Percentiles rank a stretch among this genome's conserved stretches.
Evolutionary conservation across 768 basidiomycete genomes (phyloP).

Genomic region (Baorangia bicolor): DNA sequence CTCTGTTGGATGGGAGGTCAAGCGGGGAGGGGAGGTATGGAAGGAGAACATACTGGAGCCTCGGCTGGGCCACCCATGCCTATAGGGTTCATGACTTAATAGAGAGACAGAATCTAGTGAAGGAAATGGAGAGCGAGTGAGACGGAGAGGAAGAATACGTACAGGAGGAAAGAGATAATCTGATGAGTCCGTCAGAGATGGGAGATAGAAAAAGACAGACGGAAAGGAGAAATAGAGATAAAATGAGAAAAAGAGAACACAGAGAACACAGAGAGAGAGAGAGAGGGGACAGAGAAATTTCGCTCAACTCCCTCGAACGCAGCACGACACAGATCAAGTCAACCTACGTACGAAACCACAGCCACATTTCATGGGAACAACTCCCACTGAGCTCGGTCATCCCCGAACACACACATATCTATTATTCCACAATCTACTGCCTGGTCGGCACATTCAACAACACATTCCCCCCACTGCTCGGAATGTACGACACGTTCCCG

Average conservation of each 20-base stretch:
- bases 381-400: constrained; percentile 13
- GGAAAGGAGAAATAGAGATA: constrained; percentile 34
- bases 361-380: constrained; percentile 29
- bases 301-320: constrained; percentile 22
- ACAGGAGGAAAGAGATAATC: constrained; percentile 40
- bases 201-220: constrained; percentile 36
- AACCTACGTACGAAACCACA: constrained; percentile 16
- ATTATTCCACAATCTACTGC: background rate
- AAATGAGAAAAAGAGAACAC: constrained; percentile 33
- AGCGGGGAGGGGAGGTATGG: background rate
- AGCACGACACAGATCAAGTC: constrained; percentile 25
- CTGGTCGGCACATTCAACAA: constrained; percentile 77
- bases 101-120: constrained; percentile 32
- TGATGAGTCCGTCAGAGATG: constrained; percentile 36
- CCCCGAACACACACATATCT: constrained; percentile 8
- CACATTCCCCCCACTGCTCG: constrained; percentile 76
- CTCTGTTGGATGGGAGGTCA: constrained; percentile 45
- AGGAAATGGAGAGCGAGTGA: constrained; percentile 5
- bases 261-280: constrained; percentile 24
- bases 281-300: constrained; percentile 14
- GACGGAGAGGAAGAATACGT: constrained; percentile 16
- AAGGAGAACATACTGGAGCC: constrained; percentile 60
- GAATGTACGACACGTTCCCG: constrained; percentile 88
- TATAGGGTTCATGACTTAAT: constrained; percentile 73
- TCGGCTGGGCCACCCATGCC: constrained; percentile 68